Evolutionary conservation across 139 green algal species (phyloP).

Genomic region (Chlamydomonas sp.): DNA sequence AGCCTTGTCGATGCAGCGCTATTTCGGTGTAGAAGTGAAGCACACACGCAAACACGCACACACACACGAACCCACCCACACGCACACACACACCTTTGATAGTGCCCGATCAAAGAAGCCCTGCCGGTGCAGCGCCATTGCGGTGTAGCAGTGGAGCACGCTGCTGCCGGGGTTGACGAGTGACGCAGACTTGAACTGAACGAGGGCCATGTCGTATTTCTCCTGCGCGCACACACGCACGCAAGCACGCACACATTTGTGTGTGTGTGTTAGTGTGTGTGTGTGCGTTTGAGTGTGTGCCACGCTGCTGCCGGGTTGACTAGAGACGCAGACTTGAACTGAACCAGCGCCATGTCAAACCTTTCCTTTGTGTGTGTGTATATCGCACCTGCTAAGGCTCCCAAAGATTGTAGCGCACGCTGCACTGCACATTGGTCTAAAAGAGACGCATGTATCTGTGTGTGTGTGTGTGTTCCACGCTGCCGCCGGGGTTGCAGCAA

Average conservation of each 20-base stretch:
- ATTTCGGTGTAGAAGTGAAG: too few relatives aligned
- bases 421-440: too few relatives aligned
- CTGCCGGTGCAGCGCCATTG: constrained; percentile 74
- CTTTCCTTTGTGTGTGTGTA: too few relatives aligned
- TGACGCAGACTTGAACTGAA: constrained; percentile 72
- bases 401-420: too few relatives aligned
- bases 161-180: constrained; percentile 70
- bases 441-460: too few relatives aligned
- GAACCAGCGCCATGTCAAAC: constrained; percentile 76
- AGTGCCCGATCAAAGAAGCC: constrained; percentile 61
- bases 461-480: too few relatives aligned
- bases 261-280: constrained; percentile 3
- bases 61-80: too few relatives aligned
- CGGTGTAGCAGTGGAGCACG: constrained; percentile 87
- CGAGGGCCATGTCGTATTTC: constrained; percentile 81
- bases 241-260: not conserved
- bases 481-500: too few relatives aligned
- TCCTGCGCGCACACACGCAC: constrained; percentile 54
- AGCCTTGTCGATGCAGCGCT: too few relatives aligned
- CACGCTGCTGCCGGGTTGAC: too few relatives aligned
- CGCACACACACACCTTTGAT: constrained; percentile 47
- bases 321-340: constrained; percentile 79
- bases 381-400: too few relatives aligned
- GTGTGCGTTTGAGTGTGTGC: not conserved
- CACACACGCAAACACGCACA: too few relatives aligned